These are phyloP conservation scores for Dactylellina drechsleri DNA, from an alignment of 2,329 filamentous ascomycete genomes.

Conservation along the genomic window DNA sequence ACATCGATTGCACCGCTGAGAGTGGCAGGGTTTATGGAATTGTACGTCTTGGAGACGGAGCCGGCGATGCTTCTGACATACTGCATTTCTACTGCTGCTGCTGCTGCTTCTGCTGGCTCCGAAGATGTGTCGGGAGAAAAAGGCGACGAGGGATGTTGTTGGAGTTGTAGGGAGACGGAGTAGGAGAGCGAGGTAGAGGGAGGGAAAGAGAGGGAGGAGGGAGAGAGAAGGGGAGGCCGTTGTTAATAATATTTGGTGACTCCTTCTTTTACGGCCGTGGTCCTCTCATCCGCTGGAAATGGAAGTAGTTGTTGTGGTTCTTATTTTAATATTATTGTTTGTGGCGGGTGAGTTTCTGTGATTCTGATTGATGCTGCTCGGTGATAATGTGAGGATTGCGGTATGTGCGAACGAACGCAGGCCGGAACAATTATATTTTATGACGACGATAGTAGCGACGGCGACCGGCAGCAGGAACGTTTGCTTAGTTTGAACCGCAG, in stretches of 20 bases:
- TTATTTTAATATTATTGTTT: no score
- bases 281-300: constrained; percentile 37
- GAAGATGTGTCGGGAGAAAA: background rate
- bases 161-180: background rate
- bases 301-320: constrained; percentile 10
- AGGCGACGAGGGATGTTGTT: constrained; percentile 1
- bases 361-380: no score
- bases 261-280: constrained; percentile 14
- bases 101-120: background rate
- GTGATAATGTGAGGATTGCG: background rate
- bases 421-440: constrained; percentile 1
- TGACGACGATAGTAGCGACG: constrained; percentile 10
- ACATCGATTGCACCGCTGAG: constrained; percentile 98
- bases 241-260: constrained; percentile 18
- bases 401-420: background rate
- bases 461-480: background rate
- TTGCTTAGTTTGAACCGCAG: no score
- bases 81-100: constrained; percentile 36
- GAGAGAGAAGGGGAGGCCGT: constrained; percentile 3
- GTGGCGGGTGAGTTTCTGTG: no score
- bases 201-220: constrained; percentile 6
- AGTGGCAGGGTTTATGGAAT: constrained; percentile 97
- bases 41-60: constrained; percentile 98
- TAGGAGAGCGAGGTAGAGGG: constrained; percentile 6
- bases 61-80: constrained; percentile 76